phyloP scores from a whole-genome alignment of 768 basidiomycete genomes.

The Lentinula edodes region DNA sequence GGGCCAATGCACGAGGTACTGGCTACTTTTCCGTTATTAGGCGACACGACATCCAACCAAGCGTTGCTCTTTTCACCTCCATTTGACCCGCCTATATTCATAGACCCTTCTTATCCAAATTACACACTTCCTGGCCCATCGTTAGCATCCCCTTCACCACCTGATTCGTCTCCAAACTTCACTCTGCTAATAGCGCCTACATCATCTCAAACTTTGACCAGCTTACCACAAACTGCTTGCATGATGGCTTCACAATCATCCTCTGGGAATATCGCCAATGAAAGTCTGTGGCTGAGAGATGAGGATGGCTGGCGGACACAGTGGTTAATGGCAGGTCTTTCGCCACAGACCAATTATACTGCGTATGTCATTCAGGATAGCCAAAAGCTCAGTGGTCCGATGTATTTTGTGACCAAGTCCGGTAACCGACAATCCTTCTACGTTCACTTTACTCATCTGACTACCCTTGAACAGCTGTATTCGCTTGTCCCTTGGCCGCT shows the following conservation, averaged over 20 bases:
- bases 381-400: conserved; percentile 58
- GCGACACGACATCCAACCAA: conserved; percentile 71
- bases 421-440: conserved; percentile 29
- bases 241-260: conserved; percentile 38
- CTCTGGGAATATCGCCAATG: conserved; percentile 32
- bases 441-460: not conserved
- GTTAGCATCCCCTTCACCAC: conserved; percentile 33
- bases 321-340: conserved; percentile 57
- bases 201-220: conserved; percentile 22
- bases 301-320: conserved; percentile 59
- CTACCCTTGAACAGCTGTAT: conserved; percentile 38
- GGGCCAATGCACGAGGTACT: conserved; percentile 45
- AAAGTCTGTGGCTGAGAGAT: conserved; percentile 54
- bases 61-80: conserved; percentile 67
- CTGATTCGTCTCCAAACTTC: conserved; percentile 41
- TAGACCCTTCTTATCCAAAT: conserved; percentile 59
- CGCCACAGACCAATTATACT: conserved; percentile 72
- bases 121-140: conserved; percentile 66
- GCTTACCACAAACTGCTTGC: conserved; percentile 54
- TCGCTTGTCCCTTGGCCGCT: conserved; percentile 65
- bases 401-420: conserved; percentile 73
- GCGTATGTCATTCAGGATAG: conserved; percentile 56
- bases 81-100: conserved; percentile 26
- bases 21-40: conserved; percentile 47
- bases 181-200: conserved; percentile 55